Evolutionary conservation across 2,329 filamentous ascomycete genomes (phyloP), one percentile per base, ranked within the genome.

Genomic region (Aureobasidium sp.): DNA sequence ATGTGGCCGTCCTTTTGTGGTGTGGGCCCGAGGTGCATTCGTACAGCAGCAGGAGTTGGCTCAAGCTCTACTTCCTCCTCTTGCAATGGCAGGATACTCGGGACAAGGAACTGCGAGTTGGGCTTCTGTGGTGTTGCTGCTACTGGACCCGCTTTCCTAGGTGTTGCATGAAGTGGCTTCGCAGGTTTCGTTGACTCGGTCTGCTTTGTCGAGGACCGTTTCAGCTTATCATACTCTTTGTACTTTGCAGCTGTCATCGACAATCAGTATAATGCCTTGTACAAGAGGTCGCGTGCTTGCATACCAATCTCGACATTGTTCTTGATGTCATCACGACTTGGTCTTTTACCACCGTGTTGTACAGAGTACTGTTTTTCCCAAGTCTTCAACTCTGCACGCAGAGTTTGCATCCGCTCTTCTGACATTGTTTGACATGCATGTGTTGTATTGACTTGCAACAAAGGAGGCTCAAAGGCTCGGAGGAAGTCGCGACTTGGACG

Each of bases 1-100:
- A 91, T 86, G 23, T 84, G 84, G 32, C 90, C 90, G 71, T 93
- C 88, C 64, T 86, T 85, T 69, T 93, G 90, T 3, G 90, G 90
- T 13, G 90, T 94, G 1, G 90, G 90, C 2, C 88, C 89, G 64
- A 94, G 66, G 9, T 67, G 70, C 34, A 64, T 66, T 17, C 70
- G 67, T 9, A 75, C 70, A 60, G 67, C 69, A 27, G 72, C 70
- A 34, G 67, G 71, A 44, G 67, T 73, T 23, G 63, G 70, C 58
- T 74, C 74, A 29, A 72, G 66, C 55, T 74, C 68, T 62, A 76
- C 68, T 65, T 74, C 67, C 67, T 79, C 53, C 8, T 63, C 53
- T 39, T 62, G 51, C 10, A 37, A 17, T 10, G 41, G 2, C 23
- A 15, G 13, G 1, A 50, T 20, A 13, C 20, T 34, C 4, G 60